Percentiles rank a stretch among this genome's conserved stretches.
phyloP scores from a whole-genome alignment of 202 grass and related monocot species.

The Elaeis oleifera region DNA sequence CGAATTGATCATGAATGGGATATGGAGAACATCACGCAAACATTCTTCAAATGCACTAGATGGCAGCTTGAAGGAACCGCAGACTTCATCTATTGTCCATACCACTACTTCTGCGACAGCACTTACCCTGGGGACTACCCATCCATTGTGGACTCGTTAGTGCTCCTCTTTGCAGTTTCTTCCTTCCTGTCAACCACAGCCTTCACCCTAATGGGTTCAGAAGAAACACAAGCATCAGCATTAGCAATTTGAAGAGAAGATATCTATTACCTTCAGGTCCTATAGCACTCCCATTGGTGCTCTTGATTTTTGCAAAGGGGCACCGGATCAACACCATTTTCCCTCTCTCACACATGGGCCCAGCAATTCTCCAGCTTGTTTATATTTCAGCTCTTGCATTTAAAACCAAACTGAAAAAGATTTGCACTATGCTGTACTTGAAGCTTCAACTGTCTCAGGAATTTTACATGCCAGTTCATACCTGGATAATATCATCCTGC shows the following conservation, averaged over 20 bases:
- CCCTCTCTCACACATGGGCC: conserved; percentile 80
- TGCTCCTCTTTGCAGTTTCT: conserved; percentile 53
- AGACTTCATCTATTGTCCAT: conserved; percentile 84
- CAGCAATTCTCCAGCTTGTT: conserved; percentile 73
- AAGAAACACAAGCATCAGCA: neutral
- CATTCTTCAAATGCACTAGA: conserved; percentile 91
- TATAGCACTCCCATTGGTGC: conserved; percentile 63
- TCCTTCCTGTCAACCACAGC: conserved; percentile 57
- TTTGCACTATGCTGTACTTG: conserved; percentile 80
- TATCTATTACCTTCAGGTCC: conserved; percentile 86
- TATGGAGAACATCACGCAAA: conserved; percentile 44
- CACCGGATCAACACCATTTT: conserved; percentile 64
- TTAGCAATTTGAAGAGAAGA: conserved; percentile 53
- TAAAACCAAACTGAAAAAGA: conserved; percentile 74
- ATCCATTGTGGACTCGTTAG: conserved; percentile 36
- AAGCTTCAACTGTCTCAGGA: conserved; percentile 83
- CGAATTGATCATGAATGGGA: conserved; percentile 23
- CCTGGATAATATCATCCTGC: conserved; percentile 74
- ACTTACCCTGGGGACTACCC: conserved; percentile 57
- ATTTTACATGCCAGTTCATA: conserved; percentile 89
- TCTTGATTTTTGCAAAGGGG: conserved; percentile 74
- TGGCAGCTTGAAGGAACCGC: conserved; percentile 98
- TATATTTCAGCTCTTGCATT: conserved; percentile 87
- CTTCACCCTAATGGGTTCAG: conserved; percentile 66
- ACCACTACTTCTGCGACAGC: conserved; percentile 99